Conservation (phyloP, 2,329 filamentous ascomycete species). For the Pseudogymnoascus sp. region DNA sequence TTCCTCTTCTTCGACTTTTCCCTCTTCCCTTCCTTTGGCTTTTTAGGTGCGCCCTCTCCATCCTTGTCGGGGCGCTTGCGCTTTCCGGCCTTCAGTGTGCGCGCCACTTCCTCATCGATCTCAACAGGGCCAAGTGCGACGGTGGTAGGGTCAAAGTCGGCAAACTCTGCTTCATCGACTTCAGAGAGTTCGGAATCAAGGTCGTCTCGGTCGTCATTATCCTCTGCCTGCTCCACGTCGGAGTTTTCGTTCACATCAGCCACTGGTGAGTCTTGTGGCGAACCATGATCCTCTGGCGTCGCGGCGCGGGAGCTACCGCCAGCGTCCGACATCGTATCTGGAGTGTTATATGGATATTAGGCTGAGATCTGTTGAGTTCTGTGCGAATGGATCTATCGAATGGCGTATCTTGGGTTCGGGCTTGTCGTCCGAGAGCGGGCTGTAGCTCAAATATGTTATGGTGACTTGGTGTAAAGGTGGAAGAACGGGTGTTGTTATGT, state of each 20-base stretch:
- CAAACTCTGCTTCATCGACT: constrained; percentile 61
- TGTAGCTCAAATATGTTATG: background rate
- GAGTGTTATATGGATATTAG: background rate
- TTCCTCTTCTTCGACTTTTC: constrained; percentile 65
- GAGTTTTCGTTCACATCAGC: background rate
- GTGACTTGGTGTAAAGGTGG: background rate
- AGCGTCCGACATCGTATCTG: background rate
- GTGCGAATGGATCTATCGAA: background rate
- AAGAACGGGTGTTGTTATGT: background rate
- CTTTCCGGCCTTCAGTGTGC: constrained; percentile 56
- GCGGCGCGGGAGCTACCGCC: background rate
- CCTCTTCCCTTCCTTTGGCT: constrained; percentile 56
- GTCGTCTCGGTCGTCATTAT: constrained; percentile 32
- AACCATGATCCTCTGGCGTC: background rate
- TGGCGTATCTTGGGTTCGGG: background rate
- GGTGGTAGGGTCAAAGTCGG: constrained; percentile 58
- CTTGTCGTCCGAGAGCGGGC: background rate
- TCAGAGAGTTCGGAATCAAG: constrained; percentile 53
- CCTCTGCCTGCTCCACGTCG: background rate
- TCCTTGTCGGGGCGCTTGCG: constrained; percentile 55
- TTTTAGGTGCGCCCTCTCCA: constrained; percentile 59
- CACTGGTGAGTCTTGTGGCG: background rate
- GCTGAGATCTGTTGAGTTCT: background rate
- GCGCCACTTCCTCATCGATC: constrained; percentile 58
- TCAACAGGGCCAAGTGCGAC: constrained; percentile 58